These are phyloP conservation scores for Aaosphaeria pasadenensis DNA, from an alignment of 2,329 filamentous ascomycete genomes.

Conservation along the genomic window DNA sequence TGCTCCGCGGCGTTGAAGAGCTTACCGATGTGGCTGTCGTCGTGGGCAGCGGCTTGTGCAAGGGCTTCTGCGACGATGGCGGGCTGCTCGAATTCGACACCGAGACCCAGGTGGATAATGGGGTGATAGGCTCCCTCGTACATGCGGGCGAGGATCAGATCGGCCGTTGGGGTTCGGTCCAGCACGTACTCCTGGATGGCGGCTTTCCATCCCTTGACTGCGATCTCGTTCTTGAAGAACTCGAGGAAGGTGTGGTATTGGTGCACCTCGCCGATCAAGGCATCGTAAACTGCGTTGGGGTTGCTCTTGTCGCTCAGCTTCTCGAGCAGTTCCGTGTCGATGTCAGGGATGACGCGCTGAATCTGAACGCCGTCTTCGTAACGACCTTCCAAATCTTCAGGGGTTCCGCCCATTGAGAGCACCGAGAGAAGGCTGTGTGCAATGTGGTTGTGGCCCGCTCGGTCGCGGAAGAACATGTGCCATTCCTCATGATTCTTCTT, in stretches of 20 bases:
- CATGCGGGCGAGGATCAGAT: slow-evolving; percentile 3
- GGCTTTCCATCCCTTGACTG: slow-evolving; percentile 2
- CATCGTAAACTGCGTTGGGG: slow-evolving; percentile 47
- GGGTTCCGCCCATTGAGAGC: slow-evolving; percentile 11
- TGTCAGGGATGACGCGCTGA: neutral
- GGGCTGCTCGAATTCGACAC: slow-evolving; percentile 20
- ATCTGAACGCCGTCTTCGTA: slow-evolving; percentile 6
- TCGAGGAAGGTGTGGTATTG: slow-evolving; percentile 8
- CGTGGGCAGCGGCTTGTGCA: slow-evolving; percentile 16
- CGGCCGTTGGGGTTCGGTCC: slow-evolving; percentile 1
- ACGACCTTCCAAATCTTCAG: slow-evolving; percentile 8
- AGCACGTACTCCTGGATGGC: slow-evolving; percentile 7
- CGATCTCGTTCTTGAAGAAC: slow-evolving; percentile 9
- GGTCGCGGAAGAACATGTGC: neutral
- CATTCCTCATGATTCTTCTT: neutral
- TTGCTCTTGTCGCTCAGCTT: slow-evolving; percentile 58
- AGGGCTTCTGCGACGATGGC: slow-evolving; percentile 20
- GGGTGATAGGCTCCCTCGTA: slow-evolving; percentile 12
- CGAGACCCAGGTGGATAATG: slow-evolving; percentile 22
- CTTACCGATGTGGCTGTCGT: slow-evolving; percentile 46
- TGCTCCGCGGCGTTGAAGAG: slow-evolving; percentile 56
- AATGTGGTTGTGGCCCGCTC: slow-evolving; percentile 6
- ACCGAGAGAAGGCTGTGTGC: slow-evolving; percentile 16
- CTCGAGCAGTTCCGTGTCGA: slow-evolving; percentile 6
- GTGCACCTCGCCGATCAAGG: neutral